phyloP scores from a whole-genome alignment of 345 rosid species.

The Leavenworthia alabamica region DNA sequence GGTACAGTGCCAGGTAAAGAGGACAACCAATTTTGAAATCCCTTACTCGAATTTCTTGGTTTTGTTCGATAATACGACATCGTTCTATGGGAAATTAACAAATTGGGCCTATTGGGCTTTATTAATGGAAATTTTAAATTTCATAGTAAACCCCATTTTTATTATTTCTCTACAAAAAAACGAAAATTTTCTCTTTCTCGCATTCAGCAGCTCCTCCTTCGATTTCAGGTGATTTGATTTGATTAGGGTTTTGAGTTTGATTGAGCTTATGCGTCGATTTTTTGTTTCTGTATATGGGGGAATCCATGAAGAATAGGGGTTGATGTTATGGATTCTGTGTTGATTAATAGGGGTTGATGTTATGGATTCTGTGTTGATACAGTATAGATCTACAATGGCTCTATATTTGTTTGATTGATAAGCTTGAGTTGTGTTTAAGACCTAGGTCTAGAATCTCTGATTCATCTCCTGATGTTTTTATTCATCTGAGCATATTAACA shows the following conservation, averaged over 20 bases:
- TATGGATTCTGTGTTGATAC: background rate
- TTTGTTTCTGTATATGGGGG: background rate
- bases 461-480: background rate
- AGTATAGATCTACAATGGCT: constrained; percentile 8
- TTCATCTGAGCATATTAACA: background rate
- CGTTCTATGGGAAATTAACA: background rate
- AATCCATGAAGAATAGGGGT: background rate
- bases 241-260: constrained; percentile 23
- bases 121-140: background rate
- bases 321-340: background rate
- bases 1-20: background rate
- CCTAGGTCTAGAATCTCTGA: background rate
- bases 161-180: background rate
- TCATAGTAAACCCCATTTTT: no score
- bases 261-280: background rate
- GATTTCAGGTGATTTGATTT: constrained; percentile 33
- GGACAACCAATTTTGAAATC: constrained; percentile 9
- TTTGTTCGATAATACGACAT: constrained; percentile 16
- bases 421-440: background rate
- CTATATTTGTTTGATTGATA: background rate
- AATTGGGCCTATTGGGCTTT: constrained; percentile 20
- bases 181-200: background rate
- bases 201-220: background rate
- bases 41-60: background rate
- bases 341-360: background rate